Conservation (phyloP, 768 basidiomycete genomes). For the Agaricus subrufescens region DNA sequence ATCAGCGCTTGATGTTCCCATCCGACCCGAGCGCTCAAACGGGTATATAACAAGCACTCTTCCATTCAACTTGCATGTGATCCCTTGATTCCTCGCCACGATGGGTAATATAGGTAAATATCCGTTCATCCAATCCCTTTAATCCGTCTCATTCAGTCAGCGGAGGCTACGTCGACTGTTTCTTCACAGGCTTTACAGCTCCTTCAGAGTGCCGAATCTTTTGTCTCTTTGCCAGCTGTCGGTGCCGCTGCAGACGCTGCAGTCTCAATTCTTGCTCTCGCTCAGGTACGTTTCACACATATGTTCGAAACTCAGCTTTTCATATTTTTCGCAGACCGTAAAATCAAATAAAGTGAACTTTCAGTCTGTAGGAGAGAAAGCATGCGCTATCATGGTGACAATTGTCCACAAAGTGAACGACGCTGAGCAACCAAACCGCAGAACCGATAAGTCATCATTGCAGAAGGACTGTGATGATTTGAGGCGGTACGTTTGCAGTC, state of each 20-base stretch:
- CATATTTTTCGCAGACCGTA: neutral
- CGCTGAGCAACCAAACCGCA: neutral
- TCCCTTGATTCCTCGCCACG: too few relatives aligned
- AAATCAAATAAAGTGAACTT: conserved; percentile 2
- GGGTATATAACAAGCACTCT: too few relatives aligned
- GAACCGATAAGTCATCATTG: neutral
- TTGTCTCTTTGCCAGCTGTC: conserved; percentile 1
- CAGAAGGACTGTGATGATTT: neutral
- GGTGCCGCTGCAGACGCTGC: conserved; percentile 1
- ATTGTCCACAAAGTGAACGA: neutral
- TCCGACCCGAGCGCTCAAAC: too few relatives aligned
- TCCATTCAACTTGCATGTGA: too few relatives aligned
- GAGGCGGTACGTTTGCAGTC: neutral
- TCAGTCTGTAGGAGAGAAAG: neutral
- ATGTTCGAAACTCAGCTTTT: neutral
- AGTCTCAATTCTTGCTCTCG: neutral
- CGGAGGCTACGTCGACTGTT: too few relatives aligned
- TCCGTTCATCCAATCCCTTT: too few relatives aligned
- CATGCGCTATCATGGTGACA: conserved; percentile 1
- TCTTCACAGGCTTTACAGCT: neutral
- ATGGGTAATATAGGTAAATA: too few relatives aligned
- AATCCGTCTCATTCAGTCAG: too few relatives aligned
- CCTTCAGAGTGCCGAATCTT: neutral
- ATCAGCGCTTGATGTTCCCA: too few relatives aligned
- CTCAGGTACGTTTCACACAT: neutral